These are phyloP conservation scores for Blastobotrys ciferrii DNA, from an alignment of 1,139 yeast species.

Conservation along the genomic window DNA sequence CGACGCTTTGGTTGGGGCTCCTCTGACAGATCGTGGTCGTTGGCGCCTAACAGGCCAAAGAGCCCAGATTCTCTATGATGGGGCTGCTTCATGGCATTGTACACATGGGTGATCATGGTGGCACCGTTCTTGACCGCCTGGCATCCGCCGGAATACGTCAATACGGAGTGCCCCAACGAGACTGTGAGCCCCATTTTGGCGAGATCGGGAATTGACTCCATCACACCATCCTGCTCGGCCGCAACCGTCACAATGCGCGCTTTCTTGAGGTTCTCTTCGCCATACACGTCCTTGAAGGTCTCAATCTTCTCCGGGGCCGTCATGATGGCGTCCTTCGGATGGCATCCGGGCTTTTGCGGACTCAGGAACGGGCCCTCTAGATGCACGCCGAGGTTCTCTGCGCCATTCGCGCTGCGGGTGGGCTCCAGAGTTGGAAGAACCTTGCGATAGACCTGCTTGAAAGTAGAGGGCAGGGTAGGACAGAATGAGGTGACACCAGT, in stretches of 20 bases:
- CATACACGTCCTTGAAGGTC: slow-evolving; percentile 47
- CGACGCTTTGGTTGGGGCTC: slow-evolving; percentile 23
- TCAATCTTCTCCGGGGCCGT: slow-evolving; percentile 45
- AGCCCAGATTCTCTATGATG: slow-evolving; percentile 64
- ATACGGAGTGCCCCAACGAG: slow-evolving; percentile 58
- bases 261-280: slow-evolving; percentile 44
- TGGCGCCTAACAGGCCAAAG: slow-evolving; percentile 50
- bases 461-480: slow-evolving; percentile 60
- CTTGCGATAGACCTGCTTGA: slow-evolving; percentile 51
- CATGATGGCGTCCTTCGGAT: slow-evolving; percentile 56
- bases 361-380: slow-evolving; percentile 64
- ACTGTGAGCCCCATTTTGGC: slow-evolving; percentile 42
- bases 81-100: slow-evolving; percentile 68
- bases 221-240: slow-evolving; percentile 57
- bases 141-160: slow-evolving; percentile 49
- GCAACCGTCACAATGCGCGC: slow-evolving; percentile 60
- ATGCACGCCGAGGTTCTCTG: slow-evolving; percentile 63
- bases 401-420: slow-evolving; percentile 40
- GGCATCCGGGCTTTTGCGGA: slow-evolving; percentile 58
- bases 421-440: slow-evolving; percentile 50
- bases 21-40: slow-evolving; percentile 15
- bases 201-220: slow-evolving; percentile 49
- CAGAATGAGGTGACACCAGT: slow-evolving; percentile 62
- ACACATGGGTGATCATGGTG: slow-evolving; percentile 60
- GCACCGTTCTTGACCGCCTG: slow-evolving; percentile 55